These are phyloP conservation scores for Debaryomyces sp. DNA, from an alignment of 1,139 yeast genomes.

Conservation along the genomic window DNA sequence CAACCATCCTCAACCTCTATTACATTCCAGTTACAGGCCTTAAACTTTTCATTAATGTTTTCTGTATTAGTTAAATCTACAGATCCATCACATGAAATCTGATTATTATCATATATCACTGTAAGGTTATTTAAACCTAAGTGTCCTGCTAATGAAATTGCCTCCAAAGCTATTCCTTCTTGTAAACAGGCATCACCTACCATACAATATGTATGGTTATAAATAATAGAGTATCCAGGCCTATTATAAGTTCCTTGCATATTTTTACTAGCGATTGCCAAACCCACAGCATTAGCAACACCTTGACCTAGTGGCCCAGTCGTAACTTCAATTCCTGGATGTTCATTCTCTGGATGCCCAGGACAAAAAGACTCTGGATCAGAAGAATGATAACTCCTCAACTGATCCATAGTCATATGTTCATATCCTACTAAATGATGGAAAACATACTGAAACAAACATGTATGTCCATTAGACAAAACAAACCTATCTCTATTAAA, in stretches of 20 bases:
- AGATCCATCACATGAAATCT: constrained; percentile 37
- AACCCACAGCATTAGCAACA: constrained; percentile 37
- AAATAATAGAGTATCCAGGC: constrained; percentile 28
- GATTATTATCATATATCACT: constrained; percentile 38
- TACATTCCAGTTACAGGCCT: constrained; percentile 33
- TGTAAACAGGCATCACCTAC: constrained; percentile 44
- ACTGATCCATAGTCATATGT: constrained; percentile 27
- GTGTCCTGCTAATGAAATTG: constrained; percentile 40
- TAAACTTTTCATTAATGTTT: constrained; percentile 29
- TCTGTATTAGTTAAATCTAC: constrained; percentile 32
- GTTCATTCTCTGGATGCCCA: constrained; percentile 42
- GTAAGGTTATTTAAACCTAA: constrained; percentile 33
- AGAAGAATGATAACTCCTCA: constrained; percentile 26
- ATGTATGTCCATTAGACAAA: constrained; percentile 37
- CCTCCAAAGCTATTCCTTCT: constrained; percentile 39
- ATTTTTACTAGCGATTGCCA: constrained; percentile 38
- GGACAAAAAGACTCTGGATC: constrained; percentile 26
- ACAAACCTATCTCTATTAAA: constrained; percentile 38
- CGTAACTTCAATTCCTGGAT: constrained; percentile 38
- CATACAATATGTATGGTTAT: constrained; percentile 29
- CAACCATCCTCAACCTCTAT: constrained; percentile 27
- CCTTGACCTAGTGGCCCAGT: constrained; percentile 47
- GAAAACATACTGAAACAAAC: constrained; percentile 32
- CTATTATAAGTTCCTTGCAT: constrained; percentile 33
- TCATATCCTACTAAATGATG: constrained; percentile 33